Conservation (phyloP, 805 yeast genomes). For the Cyberlindnera mrakii region DNA sequence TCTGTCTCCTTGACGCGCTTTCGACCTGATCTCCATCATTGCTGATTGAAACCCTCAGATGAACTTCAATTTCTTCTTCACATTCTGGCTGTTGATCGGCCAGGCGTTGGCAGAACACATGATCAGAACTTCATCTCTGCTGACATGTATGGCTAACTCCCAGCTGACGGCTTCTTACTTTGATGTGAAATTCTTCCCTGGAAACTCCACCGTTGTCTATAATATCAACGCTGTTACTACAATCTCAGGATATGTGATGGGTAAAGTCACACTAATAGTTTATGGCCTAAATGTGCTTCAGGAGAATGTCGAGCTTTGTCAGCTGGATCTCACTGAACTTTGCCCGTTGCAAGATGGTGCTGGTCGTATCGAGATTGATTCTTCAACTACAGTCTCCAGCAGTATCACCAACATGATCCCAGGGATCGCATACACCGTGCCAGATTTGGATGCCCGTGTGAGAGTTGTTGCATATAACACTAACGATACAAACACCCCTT, state of each 20-base stretch:
- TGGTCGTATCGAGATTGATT: conserved; percentile 74
- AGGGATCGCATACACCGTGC: conserved; percentile 79
- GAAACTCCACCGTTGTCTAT: conserved; percentile 53
- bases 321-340: conserved; percentile 43
- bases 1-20: too few species aligned
- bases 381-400: conserved; percentile 38
- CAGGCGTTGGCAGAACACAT: conserved; percentile 7
- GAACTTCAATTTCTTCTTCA: not conserved
- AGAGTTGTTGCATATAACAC: conserved; percentile 57
- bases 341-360: conserved; percentile 87
- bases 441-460: conserved; percentile 92
- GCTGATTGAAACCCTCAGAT: not conserved
- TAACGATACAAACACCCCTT: conserved; percentile 39
- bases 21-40: too few species aligned
- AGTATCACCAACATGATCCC: conserved; percentile 56
- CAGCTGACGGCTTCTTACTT: conserved; percentile 80
- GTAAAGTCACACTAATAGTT: conserved; percentile 60
- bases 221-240: conserved; percentile 76
- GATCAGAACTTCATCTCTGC: conserved; percentile 57
- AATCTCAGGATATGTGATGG: conserved; percentile 60
- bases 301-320: conserved; percentile 58
- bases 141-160: conserved; percentile 91
- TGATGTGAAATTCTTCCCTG: conserved; percentile 68
- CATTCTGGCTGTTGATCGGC: conserved; percentile 3
- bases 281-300: conserved; percentile 71